These are phyloP conservation scores for Ceratocystis diversiconidia DNA, from an alignment of 2,329 filamentous ascomycete genomes.

Conservation along the genomic window DNA sequence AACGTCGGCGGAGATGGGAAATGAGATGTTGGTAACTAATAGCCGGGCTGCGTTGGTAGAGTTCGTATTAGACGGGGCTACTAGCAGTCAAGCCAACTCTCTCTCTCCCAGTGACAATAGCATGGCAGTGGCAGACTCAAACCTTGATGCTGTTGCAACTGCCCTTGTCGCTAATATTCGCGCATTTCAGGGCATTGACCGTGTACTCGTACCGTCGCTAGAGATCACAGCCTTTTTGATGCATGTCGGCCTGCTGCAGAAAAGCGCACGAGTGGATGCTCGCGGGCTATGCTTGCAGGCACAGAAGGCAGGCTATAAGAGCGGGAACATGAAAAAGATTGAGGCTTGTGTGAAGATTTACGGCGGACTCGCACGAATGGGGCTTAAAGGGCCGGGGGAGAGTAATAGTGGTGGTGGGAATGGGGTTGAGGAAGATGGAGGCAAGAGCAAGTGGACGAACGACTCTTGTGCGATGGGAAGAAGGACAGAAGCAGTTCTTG, in stretches of 20 bases:
- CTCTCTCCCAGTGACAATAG: background rate
- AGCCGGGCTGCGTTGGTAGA: constrained; percentile 50
- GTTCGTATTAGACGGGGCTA: constrained; percentile 29
- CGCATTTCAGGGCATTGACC: constrained; percentile 45
- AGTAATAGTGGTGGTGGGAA: background rate
- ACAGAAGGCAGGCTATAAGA: constrained; percentile 72
- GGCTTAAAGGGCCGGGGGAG: constrained; percentile 12
- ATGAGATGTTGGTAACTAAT: constrained; percentile 58
- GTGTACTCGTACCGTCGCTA: constrained; percentile 59
- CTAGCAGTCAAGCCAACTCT: background rate
- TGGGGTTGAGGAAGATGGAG: background rate
- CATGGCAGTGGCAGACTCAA: constrained; percentile 19
- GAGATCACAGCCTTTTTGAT: constrained; percentile 67
- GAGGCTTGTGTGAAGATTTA: constrained; percentile 72
- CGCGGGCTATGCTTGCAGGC: constrained; percentile 52
- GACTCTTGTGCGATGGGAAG: constrained; percentile 15
- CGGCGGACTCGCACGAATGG: constrained; percentile 43
- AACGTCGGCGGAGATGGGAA: constrained; percentile 62
- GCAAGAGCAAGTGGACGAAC: background rate
- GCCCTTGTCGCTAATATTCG: constrained; percentile 42
- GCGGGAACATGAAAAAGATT: constrained; percentile 66
- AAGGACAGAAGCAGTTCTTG: constrained; percentile 26
- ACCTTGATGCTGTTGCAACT: constrained; percentile 33
- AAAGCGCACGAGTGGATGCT: constrained; percentile 28
- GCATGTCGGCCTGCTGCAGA: constrained; percentile 41